These are phyloP conservation scores for Alternaria longipes DNA, from an alignment of 2,329 filamentous ascomycete genomes.

Conservation along the genomic window DNA sequence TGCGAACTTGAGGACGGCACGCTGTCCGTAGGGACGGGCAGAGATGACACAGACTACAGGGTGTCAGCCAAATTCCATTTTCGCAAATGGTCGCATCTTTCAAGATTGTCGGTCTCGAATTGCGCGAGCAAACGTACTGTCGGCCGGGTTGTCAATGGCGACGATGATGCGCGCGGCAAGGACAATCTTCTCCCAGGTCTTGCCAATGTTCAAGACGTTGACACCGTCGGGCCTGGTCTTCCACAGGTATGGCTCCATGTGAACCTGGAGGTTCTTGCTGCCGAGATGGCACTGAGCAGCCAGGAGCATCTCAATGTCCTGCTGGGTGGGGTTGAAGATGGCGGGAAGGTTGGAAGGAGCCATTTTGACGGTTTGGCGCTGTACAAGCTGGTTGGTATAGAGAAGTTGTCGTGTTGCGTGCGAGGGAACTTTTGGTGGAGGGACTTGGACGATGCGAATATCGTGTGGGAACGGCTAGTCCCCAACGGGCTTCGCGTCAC, in stretches of 20 bases:
- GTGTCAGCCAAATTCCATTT: conserved; percentile 23
- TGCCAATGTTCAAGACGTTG: conserved; percentile 99
- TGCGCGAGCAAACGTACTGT: conserved; percentile 68
- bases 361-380: conserved; percentile 72
- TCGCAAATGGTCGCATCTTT: conserved; percentile 3
- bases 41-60: conserved; percentile 80
- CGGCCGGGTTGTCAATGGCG: conserved; percentile 98
- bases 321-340: conserved; percentile 93
- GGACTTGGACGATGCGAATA: conserved; percentile 22
- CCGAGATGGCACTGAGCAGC: conserved; percentile 96
- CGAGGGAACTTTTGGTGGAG: conserved; percentile 33
- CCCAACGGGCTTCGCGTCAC: conserved; percentile 16
- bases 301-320: conserved; percentile 99
- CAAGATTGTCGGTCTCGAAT: conserved; percentile 12
- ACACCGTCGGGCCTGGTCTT: conserved; percentile 98
- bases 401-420: conserved; percentile 37
- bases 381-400: conserved; percentile 34
- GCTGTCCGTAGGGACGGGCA: conserved; percentile 98
- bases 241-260: conserved; percentile 99
- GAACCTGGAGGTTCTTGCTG: conserved; percentile 98
- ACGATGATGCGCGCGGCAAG: conserved; percentile 98
- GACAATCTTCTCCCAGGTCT: conserved; percentile 99
- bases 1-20: conserved; percentile 99
- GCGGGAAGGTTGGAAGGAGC: conserved; percentile 93
- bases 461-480: conserved; percentile 27